Percentiles rank a stretch among this genome's conserved stretches.
phyloP scores from a whole-genome alignment of 2,329 filamentous ascomycete genomes.

The Tolypocladium pustulatum region DNA sequence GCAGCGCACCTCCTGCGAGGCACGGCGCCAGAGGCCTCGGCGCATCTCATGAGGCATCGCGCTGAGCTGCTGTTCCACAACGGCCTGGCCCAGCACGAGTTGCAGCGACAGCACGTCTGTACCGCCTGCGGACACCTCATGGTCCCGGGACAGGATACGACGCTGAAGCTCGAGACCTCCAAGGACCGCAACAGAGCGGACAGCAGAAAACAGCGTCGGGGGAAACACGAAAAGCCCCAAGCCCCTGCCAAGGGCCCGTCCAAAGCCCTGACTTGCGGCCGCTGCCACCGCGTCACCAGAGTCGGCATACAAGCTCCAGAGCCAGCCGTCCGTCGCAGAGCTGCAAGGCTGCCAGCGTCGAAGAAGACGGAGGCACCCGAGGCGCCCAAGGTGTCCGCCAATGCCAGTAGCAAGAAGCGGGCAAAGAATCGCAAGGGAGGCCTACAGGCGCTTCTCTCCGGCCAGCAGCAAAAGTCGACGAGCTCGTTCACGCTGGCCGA shows the following conservation, averaged over 20 bases:
- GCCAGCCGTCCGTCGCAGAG: conserved; percentile 13
- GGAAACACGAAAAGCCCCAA: not conserved
- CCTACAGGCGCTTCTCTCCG: conserved; percentile 51
- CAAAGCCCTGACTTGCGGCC: conserved; percentile 28
- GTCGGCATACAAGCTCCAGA: conserved; percentile 28
- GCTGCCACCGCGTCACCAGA: conserved; percentile 32
- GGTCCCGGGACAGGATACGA: conserved; percentile 36
- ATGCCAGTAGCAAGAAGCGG: conserved; percentile 53
- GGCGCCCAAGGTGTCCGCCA: conserved; percentile 26
- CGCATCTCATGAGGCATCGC: conserved; percentile 46
- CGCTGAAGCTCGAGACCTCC: conserved; percentile 25
- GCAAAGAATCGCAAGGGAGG: conserved; percentile 55
- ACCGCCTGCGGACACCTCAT: conserved; percentile 51
- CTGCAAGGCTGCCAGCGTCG: conserved; percentile 5
- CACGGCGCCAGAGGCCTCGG: conserved; percentile 45
- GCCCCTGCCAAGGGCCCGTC: conserved; percentile 4
- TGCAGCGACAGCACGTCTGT: conserved; percentile 46
- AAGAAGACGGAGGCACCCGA: conserved; percentile 8
- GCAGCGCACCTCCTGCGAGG: conserved; percentile 46
- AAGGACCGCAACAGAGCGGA: not conserved
- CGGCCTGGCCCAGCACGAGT: conserved; percentile 30
- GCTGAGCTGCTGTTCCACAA: conserved; percentile 38
- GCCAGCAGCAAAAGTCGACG: conserved; percentile 35
- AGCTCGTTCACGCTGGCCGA: conserved; percentile 41
- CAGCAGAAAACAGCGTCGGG: not conserved